Conservation (phyloP, 495 filamentous ascomycete species). For the Daldinia caldariorum region DNA sequence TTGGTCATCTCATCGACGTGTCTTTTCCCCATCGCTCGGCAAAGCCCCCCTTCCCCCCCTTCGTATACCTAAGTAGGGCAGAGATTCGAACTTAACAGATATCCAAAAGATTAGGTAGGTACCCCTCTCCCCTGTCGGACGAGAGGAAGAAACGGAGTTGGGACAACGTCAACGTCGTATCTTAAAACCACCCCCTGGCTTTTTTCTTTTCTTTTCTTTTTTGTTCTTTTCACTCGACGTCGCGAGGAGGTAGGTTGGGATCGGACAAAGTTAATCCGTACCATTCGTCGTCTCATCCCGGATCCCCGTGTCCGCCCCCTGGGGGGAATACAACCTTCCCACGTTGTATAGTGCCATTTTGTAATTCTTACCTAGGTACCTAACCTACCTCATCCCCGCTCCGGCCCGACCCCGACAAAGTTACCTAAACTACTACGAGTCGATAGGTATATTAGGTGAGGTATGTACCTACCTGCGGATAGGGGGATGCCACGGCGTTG, state of each 20-base stretch:
- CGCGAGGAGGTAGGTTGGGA: background rate
- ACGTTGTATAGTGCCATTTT: background rate
- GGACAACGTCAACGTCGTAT: background rate
- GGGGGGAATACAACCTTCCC: background rate
- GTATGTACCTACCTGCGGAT: background rate
- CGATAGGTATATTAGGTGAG: too few species aligned
- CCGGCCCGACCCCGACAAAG: too few species aligned
- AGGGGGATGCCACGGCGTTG: background rate
- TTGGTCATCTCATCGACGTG: too few species aligned
- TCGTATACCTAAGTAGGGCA: background rate
- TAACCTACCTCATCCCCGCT: too few species aligned
- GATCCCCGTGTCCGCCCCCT: background rate
- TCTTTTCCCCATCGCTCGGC: background rate
- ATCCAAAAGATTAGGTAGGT: background rate
- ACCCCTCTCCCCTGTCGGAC: background rate
- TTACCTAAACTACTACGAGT: too few species aligned
- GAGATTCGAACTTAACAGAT: background rate
- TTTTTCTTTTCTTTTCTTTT: too few species aligned
- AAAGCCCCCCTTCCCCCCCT: too few species aligned
- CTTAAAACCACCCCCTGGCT: background rate
- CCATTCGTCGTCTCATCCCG: background rate
- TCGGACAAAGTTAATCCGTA: background rate
- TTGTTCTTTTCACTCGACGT: background rate
- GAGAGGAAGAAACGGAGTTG: background rate
- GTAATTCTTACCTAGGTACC: too few species aligned